A percentile compares a stretch with the other conserved stretches of the same genome.
Evolutionary conservation across 805 yeast genomes (phyloP).

Genomic region (Wickerhamiella dianesei): DNA sequence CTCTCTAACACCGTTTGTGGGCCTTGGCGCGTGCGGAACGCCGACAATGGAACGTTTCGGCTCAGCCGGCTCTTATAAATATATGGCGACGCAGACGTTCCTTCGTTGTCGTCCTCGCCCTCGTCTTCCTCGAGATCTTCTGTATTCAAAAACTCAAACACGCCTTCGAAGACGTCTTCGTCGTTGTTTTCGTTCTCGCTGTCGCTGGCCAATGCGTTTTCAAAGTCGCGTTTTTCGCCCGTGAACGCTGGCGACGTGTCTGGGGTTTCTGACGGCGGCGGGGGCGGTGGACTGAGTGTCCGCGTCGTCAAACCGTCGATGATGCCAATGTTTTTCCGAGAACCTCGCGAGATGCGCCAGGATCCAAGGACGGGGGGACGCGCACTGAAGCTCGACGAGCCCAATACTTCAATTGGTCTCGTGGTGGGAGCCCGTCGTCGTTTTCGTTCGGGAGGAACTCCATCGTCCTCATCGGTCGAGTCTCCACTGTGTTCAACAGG

Average conservation of each 20-base stretch:
- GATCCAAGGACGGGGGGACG: conserved; percentile 89
- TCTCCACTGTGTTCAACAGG: conserved; percentile 45
- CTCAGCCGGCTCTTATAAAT: conserved; percentile 27
- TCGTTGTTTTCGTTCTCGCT: conserved; percentile 23
- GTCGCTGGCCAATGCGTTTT: conserved; percentile 3
- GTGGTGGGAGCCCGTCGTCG: conserved; percentile 43
- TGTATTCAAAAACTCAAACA: conserved; percentile 79
- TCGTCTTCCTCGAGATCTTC: conserved; percentile 65
- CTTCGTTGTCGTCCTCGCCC: conserved; percentile 28
- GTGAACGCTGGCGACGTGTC: conserved; percentile 1
- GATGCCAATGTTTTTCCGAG: conserved; percentile 72
- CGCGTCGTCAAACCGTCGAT: conserved; percentile 91
- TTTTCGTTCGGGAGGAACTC: conserved; percentile 52
- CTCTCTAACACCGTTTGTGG: neutral
- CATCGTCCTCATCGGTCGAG: conserved; percentile 86
- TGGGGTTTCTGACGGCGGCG: neutral
- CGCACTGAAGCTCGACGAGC: conserved; percentile 70
- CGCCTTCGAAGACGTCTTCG: conserved; percentile 4
- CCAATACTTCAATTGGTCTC: conserved; percentile 82
- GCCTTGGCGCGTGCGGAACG: conserved; percentile 72
- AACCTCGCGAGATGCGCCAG: conserved; percentile 55
- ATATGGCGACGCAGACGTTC: conserved; percentile 18
- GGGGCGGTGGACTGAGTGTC: conserved; percentile 44
- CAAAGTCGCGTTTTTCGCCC: neutral
- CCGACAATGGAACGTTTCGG: conserved; percentile 60